A percentile compares a stretch with the other conserved stretches of the same genome.
Evolutionary conservation across 2,329 filamentous ascomycete genomes (phyloP).

Genomic region (Colletotrichum sp.): DNA sequence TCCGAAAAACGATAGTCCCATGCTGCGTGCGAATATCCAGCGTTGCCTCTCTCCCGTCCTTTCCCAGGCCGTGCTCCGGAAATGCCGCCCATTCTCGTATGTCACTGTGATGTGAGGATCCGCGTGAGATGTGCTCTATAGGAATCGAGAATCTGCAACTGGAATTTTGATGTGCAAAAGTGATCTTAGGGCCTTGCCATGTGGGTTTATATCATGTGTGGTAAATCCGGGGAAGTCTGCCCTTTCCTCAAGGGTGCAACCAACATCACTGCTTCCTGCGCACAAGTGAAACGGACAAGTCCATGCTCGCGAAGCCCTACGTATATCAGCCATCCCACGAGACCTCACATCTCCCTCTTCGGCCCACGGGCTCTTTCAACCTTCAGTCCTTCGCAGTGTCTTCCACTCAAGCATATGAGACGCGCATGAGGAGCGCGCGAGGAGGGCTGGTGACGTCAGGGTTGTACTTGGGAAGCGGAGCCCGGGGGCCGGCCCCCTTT

Average conservation of each 20-base stretch:
- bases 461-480: background rate
- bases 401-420: background rate
- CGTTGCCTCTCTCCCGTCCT: background rate
- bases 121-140: background rate
- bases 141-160: background rate
- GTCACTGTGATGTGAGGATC: background rate
- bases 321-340: background rate
- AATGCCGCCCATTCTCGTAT: background rate
- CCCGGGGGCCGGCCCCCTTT: background rate
- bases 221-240: background rate
- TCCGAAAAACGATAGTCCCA: background rate
- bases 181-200: constrained; percentile 1
- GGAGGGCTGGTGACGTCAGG: background rate
- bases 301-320: background rate
- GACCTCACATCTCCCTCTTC: background rate
- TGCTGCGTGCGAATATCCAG: background rate
- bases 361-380: background rate
- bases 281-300: background rate
- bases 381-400: background rate
- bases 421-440: background rate
- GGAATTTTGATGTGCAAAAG: background rate
- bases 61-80: background rate
- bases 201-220: background rate
- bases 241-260: background rate
- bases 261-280: background rate